A percentile compares a stretch with the other conserved stretches of the same genome.
Evolutionary conservation across 352 stramenopile species (phyloP).

Genomic region (Aphanomyces euteiches): DNA sequence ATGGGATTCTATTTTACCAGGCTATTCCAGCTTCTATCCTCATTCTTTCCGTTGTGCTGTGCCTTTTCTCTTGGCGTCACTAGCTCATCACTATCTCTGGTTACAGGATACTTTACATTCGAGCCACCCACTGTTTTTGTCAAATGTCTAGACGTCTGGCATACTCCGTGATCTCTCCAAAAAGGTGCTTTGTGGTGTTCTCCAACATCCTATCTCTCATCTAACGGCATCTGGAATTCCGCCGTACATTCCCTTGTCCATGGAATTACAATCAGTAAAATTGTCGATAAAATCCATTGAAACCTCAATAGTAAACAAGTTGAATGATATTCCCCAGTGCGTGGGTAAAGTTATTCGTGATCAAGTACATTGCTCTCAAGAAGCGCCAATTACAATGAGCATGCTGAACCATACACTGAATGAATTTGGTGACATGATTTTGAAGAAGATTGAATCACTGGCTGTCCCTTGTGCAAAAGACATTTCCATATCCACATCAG

Average conservation of each 20-base stretch:
- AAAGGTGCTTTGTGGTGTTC: not conserved
- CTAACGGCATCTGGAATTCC: not conserved
- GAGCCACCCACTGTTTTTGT: not conserved
- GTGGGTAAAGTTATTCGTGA: not conserved
- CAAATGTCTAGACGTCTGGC: not conserved
- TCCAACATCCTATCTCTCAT: not conserved
- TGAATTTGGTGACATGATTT: not conserved
- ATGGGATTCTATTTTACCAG: constrained; percentile 4
- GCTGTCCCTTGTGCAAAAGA: too few species aligned
- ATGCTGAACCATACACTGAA: not conserved
- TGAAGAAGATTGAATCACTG: not conserved
- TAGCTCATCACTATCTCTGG: not conserved
- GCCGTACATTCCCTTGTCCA: not conserved
- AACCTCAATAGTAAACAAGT: not conserved
- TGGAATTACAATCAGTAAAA: not conserved
- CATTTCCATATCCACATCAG: too few species aligned
- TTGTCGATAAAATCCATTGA: too few species aligned
- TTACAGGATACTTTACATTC: not conserved
- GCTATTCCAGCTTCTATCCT: not conserved
- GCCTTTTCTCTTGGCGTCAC: not conserved
- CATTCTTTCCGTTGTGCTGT: not conserved
- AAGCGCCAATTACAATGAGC: not conserved
- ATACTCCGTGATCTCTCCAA: not conserved
- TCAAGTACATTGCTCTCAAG: not conserved
- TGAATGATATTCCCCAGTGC: not conserved